Evolutionary conservation across 2,329 filamentous ascomycete species (phyloP), one percentile per base, ranked within the genome.

Genomic region (Epichloe coenophiala): DNA sequence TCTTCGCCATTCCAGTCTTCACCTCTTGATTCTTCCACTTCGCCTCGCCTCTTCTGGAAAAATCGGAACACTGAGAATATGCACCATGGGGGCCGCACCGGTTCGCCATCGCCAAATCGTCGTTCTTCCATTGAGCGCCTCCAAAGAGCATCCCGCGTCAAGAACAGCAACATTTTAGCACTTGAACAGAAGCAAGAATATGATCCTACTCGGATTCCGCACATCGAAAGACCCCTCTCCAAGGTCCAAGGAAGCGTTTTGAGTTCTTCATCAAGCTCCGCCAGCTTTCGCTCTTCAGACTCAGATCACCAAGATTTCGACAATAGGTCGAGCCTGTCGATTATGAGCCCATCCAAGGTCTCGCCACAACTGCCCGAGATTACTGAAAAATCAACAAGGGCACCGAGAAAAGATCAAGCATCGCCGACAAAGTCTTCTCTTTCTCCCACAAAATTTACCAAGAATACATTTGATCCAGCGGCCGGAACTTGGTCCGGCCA

Each of bases 111-210:
- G 44, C 82, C 87, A 21, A 83, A 81, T 52, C 86, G 88, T 61
- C 84, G 91, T 63, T 87, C 88, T 44, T 97, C 91, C 17, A 90
- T 98, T 58, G 93, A 98, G 76, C 90, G 90, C 62, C 77, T 98
- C 53, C 94, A 96, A 71, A 88, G 84, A 65, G 90, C 89, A 35
- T 95, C 91, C 50, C 86, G 93, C 54, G 93, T 98, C 61, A 95
- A 91, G 76, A 97, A 95, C 72, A 96, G 91, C 77, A 95, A 84
- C 71, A 96, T 97, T 76, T 88, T 95, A 65, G 89, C 88, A 41
- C 84, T 90, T 50, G 90, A 96, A 69, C 85, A 89, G 63, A 90
- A 90, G 70, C 81, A 89, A 65, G 86, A 94, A 71, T 96, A 96
- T 73, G 88, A 96, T 66, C 88, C 90, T 31, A 78, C 84, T 51